Evolutionary conservation across 306 rosid genomes (phyloP).

Genomic region (Hylodesmum podocarpum): DNA sequence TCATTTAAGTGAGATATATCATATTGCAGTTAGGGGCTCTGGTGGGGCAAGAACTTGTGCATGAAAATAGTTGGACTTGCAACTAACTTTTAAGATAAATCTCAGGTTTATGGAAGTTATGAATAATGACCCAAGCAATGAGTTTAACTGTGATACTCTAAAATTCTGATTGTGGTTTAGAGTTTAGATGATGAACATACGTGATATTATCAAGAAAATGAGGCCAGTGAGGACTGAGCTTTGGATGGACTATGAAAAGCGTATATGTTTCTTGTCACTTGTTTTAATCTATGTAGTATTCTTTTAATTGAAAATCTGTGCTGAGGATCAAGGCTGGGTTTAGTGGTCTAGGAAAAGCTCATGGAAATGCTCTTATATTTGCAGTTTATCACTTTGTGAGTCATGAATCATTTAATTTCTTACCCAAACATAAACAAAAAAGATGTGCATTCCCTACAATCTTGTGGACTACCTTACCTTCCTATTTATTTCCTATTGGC

Average conservation of each 20-base stretch:
- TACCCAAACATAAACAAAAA: not conserved
- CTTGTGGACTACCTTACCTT: constrained; percentile 3
- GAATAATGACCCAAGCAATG: constrained; percentile 24
- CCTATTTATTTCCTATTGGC: not conserved
- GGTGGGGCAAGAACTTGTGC: not conserved
- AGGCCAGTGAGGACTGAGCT: constrained; percentile 1
- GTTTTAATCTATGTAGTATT: not conserved
- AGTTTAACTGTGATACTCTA: not conserved
- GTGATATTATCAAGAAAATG: not conserved
- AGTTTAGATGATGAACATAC: not conserved
- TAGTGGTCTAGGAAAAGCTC: not conserved
- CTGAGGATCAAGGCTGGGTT: not conserved
- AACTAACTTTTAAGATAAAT: not conserved
- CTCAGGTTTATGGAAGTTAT: not conserved
- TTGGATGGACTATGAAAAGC: not conserved
- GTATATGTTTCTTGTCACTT: not conserved
- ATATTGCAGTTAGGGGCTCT: not conserved
- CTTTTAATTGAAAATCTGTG: not conserved
- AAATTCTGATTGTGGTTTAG: not conserved
- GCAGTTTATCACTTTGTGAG: not conserved
- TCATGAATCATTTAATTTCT: constrained; percentile 3
- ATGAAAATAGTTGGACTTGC: not conserved
- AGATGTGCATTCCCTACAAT: constrained; percentile 12
- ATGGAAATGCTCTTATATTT: not conserved
- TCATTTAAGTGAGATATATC: not conserved